Evolutionary conservation across 768 basidiomycete genomes (phyloP).

Genomic region (Antrodiella citrinella): DNA sequence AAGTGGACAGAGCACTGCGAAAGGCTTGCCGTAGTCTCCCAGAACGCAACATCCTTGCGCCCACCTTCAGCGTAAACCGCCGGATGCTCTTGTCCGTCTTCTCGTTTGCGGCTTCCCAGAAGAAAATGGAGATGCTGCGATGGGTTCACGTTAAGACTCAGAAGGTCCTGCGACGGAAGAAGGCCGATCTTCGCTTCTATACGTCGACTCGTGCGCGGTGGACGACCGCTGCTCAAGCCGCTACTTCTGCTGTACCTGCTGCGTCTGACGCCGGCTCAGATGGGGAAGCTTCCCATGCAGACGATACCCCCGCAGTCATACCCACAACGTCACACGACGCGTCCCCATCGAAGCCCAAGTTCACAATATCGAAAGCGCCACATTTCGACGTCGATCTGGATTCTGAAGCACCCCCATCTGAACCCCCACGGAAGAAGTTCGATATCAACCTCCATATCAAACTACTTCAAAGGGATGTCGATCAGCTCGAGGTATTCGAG

Average conservation of each 20-base stretch:
- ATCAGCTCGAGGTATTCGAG: conserved; percentile 39
- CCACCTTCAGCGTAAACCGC: conserved; percentile 47
- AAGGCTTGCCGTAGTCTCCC: conserved; percentile 21
- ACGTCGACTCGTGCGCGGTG: conserved; percentile 21
- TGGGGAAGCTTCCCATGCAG: neutral
- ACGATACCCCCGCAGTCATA: neutral
- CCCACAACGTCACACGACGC: neutral
- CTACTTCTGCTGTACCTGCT: neutral
- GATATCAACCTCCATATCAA: conserved; percentile 47
- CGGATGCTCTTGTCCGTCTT: conserved; percentile 49
- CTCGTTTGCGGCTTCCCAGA: conserved; percentile 50
- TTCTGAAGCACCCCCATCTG: conserved; percentile 9
- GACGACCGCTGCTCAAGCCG: neutral
- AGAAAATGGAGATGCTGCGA: conserved; percentile 48
- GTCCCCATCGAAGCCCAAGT: neutral
- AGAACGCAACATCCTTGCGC: conserved; percentile 33
- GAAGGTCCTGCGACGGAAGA: conserved; percentile 40
- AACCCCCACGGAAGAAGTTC: conserved; percentile 32
- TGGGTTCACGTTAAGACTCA: conserved; percentile 47
- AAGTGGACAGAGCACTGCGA: conserved; percentile 25
- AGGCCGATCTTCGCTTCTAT: conserved; percentile 37
- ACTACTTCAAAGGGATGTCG: conserved; percentile 47
- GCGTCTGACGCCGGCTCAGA: too few relatives aligned
- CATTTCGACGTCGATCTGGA: conserved; percentile 25
- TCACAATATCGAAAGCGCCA: neutral